Evolutionary conservation across 2,329 filamentous ascomycete genomes (phyloP), one percentile per base, ranked within the genome.

Genomic region (Pseudogymnoascus sp.): DNA sequence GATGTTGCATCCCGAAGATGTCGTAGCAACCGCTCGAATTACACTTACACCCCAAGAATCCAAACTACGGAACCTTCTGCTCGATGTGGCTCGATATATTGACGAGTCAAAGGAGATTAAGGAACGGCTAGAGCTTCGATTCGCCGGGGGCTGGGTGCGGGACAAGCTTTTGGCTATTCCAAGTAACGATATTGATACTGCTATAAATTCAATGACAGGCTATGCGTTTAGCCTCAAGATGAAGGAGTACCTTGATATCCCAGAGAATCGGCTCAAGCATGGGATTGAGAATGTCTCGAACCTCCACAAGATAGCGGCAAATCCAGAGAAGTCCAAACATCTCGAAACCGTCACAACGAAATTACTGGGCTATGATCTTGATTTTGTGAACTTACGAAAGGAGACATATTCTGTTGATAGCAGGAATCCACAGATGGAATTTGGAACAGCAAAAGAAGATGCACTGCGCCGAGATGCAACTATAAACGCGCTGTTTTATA

Each of bases 271-370:
- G 3, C 76, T 81, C 59, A 86, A 84, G 69, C 87, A 92, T 68
- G 75, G 74, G 8, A 78, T 87, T 57, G 72, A 72, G 30, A 86
- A 87, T 61, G 79, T 94, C 60, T 87, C 88, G 58, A 87, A 84
- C 64, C 79, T 97, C 33, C 88, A 97, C 78, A 95, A 91, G 73
- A 93, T 97, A 66, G 87, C 88, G 59, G 88, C 88, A 62, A 97
- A 97, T 72, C 93, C 92, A 0, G 91, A 97, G 69, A 97, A 96
- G 76, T 96, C 91, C 18, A 97, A 97, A 75, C 90, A 97, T 71
- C 82, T 97, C 12, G 93, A 96, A 74, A 97, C 93, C 0, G 89
- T 91, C 57, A 96, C 91, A 8, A 91, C 89, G 22, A 88, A 82
- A 66, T 85, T 97, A 62, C 86, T 96, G 69, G 91, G 89, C 0